These are phyloP conservation scores for Lophium mytilinum DNA, from an alignment of 495 filamentous ascomycete genomes.

Conservation along the genomic window DNA sequence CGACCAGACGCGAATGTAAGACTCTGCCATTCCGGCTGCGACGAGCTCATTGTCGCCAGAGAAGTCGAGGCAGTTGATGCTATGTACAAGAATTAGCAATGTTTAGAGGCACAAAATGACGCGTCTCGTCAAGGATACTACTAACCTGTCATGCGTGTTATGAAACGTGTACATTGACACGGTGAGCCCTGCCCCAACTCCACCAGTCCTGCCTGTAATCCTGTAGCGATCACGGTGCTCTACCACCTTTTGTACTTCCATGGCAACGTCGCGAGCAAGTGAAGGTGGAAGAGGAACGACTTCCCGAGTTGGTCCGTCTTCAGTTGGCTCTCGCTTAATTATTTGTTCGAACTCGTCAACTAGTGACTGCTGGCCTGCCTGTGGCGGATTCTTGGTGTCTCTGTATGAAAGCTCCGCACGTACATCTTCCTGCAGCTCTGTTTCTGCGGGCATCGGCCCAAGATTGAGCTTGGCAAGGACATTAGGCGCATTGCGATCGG, in stretches of 20 bases:
- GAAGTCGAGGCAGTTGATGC: slow-evolving; percentile 86
- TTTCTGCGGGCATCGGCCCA: slow-evolving; percentile 72
- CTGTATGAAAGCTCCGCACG: slow-evolving; percentile 73
- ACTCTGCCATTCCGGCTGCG: slow-evolving; percentile 81
- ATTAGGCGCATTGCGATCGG: slow-evolving; percentile 53
- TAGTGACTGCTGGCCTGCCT: slow-evolving; percentile 53
- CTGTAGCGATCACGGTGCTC: slow-evolving; percentile 85
- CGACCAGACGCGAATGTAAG: slow-evolving; percentile 90
- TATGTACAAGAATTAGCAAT: slow-evolving; percentile 38
- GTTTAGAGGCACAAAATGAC: not conserved
- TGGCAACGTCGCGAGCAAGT: slow-evolving; percentile 75
- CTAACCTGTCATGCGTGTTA: slow-evolving; percentile 83
- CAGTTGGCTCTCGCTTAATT: slow-evolving; percentile 85
- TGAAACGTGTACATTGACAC: slow-evolving; percentile 97
- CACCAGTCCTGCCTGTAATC: slow-evolving; percentile 71
- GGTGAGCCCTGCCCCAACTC: slow-evolving; percentile 69
- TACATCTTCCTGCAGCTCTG: slow-evolving; percentile 69
- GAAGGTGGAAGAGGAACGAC: slow-evolving; percentile 81
- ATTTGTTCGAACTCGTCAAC: slow-evolving; percentile 69
- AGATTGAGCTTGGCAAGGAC: slow-evolving; percentile 55
- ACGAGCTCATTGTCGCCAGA: slow-evolving; percentile 78
- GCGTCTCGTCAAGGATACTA: slow-evolving; percentile 1
- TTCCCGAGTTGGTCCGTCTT: slow-evolving; percentile 67
- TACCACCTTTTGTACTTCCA: slow-evolving; percentile 91
- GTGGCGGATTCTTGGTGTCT: slow-evolving; percentile 62